phyloP scores from a whole-genome alignment of 495 filamentous ascomycete species.

The Aspergillus cavernicola region DNA sequence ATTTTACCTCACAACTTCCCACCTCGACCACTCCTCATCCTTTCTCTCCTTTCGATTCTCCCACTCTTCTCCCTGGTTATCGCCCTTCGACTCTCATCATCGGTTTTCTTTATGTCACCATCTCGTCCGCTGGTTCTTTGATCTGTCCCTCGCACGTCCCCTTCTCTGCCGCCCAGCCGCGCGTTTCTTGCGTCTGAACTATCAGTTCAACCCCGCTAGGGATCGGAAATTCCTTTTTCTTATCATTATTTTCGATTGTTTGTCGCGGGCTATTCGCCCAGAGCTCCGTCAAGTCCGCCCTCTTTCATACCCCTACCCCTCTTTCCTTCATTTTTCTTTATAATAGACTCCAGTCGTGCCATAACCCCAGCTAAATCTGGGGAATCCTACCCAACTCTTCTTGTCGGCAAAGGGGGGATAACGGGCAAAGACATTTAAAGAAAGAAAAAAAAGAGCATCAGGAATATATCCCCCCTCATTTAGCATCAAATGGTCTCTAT shows the following conservation, averaged over 20 bases:
- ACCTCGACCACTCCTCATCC: constrained; percentile 25
- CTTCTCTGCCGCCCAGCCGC: constrained; percentile 39
- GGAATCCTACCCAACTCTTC: not conserved
- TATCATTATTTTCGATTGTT: not conserved
- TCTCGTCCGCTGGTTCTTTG: constrained; percentile 14
- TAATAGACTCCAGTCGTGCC: constrained; percentile 5
- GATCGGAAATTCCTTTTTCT: constrained; percentile 13
- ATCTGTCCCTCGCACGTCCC: constrained; percentile 32
- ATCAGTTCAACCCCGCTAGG: constrained; percentile 18
- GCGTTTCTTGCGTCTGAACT: constrained; percentile 41
- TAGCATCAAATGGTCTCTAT: constrained; percentile 44
- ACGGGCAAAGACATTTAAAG: constrained; percentile 9
- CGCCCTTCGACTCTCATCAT: constrained; percentile 26
- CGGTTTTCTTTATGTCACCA: constrained; percentile 49
- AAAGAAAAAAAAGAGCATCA: constrained; percentile 9
- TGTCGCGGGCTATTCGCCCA: not conserved
- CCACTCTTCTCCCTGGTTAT: constrained; percentile 26
- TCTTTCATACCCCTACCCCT: not conserved
- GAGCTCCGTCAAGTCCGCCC: not conserved
- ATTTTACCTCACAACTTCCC: constrained; percentile 44
- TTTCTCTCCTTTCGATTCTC: constrained; percentile 17
- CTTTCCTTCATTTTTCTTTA: constrained; percentile 9
- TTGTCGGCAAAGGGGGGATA: constrained; percentile 18
- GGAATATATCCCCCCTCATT: constrained; percentile 15
- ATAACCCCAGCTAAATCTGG: constrained; percentile 9